Base-by-base conservation (phyloP, 805 yeast genomes). In the Jamesozyma jinghongensis region DNA sequence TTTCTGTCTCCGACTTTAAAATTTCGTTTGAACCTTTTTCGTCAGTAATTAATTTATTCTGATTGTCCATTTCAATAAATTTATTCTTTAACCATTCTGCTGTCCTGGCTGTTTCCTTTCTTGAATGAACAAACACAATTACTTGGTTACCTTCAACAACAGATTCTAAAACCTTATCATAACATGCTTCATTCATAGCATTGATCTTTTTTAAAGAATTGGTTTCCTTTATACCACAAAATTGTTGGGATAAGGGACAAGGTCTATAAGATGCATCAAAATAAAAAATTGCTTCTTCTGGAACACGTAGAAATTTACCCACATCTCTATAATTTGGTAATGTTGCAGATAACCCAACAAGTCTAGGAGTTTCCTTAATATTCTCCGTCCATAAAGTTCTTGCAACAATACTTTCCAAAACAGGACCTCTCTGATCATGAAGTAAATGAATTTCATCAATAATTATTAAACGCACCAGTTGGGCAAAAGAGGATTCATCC, bases 341-440 rank as follows among this genome's bases (percentile, higher is more conserved):
- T 0, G 97, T 88, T 0, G 97, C 97, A 1, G 97, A 87, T 12
- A 90, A 67, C 0, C 94, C 97, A 11, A 88, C 79, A 6, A 90
- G 58, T 47, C 98, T 69, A 0, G 80, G 79, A 11, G 68, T 63
- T 12, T 66, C 70, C 35, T 69, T 71, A 2, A 61, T 51, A 32
- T 68, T 66, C n/a, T 45, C 42, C 3, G 48, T 43, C 42, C 81
- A 65, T 14, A 79, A 49, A 1, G 84, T 73, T 54, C 97, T 71
- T 3, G 94, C 77, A 4, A 90, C 90, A 38, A 90, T 81, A 52
- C 82, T 78, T 56, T 90, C 98, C 35, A 90, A 51, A 0, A 88
- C 97, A 0, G 97, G 96, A 3, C 98, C 98, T 68, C 98, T 78
- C 50, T 79, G 86, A 56, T 90, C 97, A 57, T 90, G 96, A 47